Evolutionary conservation across 768 basidiomycete species (phyloP).

Genomic region (Termitomyces sp.): DNA sequence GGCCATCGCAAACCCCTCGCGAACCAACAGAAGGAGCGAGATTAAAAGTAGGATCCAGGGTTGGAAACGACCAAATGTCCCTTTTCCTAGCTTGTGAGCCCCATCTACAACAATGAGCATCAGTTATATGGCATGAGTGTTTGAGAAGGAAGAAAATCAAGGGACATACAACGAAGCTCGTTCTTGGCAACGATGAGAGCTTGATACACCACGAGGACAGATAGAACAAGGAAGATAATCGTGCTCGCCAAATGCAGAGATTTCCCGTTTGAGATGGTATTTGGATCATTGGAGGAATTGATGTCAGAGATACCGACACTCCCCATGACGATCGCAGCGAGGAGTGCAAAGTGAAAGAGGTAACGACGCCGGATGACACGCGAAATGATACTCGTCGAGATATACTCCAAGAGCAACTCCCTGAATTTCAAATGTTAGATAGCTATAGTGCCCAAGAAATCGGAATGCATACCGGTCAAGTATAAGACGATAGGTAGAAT

Average conservation of each 20-base stretch:
- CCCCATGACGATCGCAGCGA: conserved; percentile 15
- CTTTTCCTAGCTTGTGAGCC: not conserved
- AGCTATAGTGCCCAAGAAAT: not conserved
- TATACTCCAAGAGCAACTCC: not conserved
- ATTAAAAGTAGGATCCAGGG: conserved; percentile 17
- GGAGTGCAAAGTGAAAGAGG: conserved; percentile 13
- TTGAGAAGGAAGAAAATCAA: not conserved
- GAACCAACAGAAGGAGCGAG: conserved; percentile 18
- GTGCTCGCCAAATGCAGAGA: conserved; percentile 16
- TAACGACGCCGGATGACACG: conserved; percentile 11
- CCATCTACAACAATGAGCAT: not conserved
- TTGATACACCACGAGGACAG: conserved; percentile 15
- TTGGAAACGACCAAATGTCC: conserved; percentile 15
- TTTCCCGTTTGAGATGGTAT: conserved; percentile 1
- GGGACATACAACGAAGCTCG: conserved; percentile 2
- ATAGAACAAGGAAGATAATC: conserved; percentile 21
- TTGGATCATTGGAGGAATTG: conserved; percentile 4
- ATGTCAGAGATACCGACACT: conserved; percentile 17
- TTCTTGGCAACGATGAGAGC: conserved; percentile 12
- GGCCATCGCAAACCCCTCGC: conserved; percentile 17
- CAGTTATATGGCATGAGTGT: not conserved
- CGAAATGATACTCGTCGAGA: not conserved
- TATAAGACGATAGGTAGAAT: conserved; percentile 28
- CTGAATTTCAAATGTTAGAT: not conserved
- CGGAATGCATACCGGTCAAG: conserved; percentile 24